Base-by-base conservation (phyloP, 805 yeast genomes). In the Pichia manshurica region DNA sequence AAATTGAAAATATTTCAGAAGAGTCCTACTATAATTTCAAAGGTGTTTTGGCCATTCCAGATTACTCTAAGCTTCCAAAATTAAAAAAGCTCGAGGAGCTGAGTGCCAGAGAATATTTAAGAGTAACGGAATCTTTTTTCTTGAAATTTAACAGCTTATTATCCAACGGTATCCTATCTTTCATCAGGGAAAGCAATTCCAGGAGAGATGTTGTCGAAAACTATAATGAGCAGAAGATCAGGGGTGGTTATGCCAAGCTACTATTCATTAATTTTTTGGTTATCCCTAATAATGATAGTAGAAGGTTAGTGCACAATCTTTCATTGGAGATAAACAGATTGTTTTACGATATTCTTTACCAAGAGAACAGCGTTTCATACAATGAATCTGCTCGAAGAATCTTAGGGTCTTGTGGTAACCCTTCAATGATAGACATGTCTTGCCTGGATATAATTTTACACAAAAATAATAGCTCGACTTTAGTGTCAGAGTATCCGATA, bases 21-120 rank as follows among this genome's bases (percentile, higher is more conserved):
- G 73, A 83, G 12, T 84, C 79, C 55, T 67, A 62, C 37, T 73
- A 84, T 52, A 67, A 70, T 43, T 71, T 87, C 19, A 74, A 74
- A n/a, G 87, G 86, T 2, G 80, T 84, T 16, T 64, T 88, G 8
- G 70, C 86, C 37, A 68, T 87, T 3, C 95, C 96, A 0, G 85
- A 79, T 55, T 71, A 64, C 49, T 57, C 62, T 46, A 62, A 60
- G 31, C 56, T 63, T 32, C 70, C 71, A 7, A 66, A 63, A 44
- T 58, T 62, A 20, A 47, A 51, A 15, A 50, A 42, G 10, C 43
- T 67, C 31, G 56, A 57, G 9, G 67, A 67, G 20, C 37, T 65
- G 5, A 56, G 57, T 41, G 42, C 51, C 7, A 52, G 50, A n/a
- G 70, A 66, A 42, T 53, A 63, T 34, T 37, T 52, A 29, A 55